A percentile compares a stretch with the other conserved stretches of the same genome.
Conservation (phyloP, 1,284 basidiomycete genomes). For the Ganoderma multipileum region DNA sequence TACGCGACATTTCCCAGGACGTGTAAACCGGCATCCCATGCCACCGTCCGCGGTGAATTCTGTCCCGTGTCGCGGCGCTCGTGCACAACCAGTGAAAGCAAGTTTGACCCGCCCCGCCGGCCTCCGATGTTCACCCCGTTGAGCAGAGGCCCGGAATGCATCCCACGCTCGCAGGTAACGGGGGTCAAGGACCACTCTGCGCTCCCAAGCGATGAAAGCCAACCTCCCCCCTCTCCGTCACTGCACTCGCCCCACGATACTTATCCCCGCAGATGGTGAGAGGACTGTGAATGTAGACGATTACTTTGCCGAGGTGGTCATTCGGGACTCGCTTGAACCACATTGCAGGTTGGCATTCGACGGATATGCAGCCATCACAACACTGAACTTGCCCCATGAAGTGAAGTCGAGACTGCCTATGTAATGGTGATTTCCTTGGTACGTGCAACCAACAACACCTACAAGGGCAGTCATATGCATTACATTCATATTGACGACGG, state of each 20-base stretch:
- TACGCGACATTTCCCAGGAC: background rate
- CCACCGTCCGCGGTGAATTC: background rate
- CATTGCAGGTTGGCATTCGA: background rate
- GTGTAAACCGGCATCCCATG: conserved; percentile 3
- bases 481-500: background rate
- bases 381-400: background rate
- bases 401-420: too few relatives aligned
- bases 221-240: background rate
- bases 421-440: background rate
- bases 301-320: background rate
- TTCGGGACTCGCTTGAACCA: background rate
- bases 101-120: background rate
- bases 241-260: background rate
- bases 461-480: background rate
- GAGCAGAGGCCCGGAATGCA: background rate
- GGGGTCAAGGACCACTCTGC: background rate
- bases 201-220: background rate
- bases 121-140: background rate
- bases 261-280: background rate
- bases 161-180: background rate
- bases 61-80: background rate
- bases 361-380: too few relatives aligned
- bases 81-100: background rate
- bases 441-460: background rate
- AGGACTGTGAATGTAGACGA: background rate